Base-by-base conservation (phyloP, 345 rosid genomes). In the Eucalyptus coolabah region DNA sequence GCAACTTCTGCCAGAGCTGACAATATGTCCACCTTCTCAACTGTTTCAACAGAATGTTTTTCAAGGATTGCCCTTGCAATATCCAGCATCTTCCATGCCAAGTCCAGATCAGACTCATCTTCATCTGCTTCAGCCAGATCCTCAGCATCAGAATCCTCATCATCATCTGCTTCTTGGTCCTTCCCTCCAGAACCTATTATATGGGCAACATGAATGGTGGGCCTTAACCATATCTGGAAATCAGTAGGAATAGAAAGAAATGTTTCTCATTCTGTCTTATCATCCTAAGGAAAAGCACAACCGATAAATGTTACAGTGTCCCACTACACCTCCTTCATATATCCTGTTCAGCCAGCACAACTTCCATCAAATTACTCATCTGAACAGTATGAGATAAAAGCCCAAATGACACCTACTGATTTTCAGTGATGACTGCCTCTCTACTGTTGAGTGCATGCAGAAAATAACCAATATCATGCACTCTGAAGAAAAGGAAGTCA, bases 51-150 rank as follows among this genome's bases (percentile, higher is more conserved):
- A 2, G 93, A 86, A 32, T 92, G 91, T 87, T 94, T 98, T 63
- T 96, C 99, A 89, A 97, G 91, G 88, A 98, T 96, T 89, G 96
- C 98, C 92, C 99, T 96, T 5, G 99, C 98, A 90, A 97, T 93
- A 92, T 96, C 99, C 28, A 98, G 94, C 97, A 97, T 95, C 93
- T 98, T 97, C 99, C 99, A 97, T 15, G 99, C 96, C 94, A 94
- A 95, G 92, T 97, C 99, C 92, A 96, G 93, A 91, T 97, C 99
- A 90, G 97, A 93, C 69, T 97, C 99, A 87, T 98, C 99, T 91
- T 98, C 99, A 88, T 96, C 99, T 40, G 93, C 97, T 83, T 93
- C 98, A 88, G 96, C 96, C 82, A 90, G 86, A 47, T 93, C 94
- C 90, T 96, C 96, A 86, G 89, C 95, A 40, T 96, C 98, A n/a